Percentiles rank a stretch among this genome's conserved stretches.
Conservation (phyloP, 495 filamentous ascomycete genomes). For the Penicillium salamii region DNA sequence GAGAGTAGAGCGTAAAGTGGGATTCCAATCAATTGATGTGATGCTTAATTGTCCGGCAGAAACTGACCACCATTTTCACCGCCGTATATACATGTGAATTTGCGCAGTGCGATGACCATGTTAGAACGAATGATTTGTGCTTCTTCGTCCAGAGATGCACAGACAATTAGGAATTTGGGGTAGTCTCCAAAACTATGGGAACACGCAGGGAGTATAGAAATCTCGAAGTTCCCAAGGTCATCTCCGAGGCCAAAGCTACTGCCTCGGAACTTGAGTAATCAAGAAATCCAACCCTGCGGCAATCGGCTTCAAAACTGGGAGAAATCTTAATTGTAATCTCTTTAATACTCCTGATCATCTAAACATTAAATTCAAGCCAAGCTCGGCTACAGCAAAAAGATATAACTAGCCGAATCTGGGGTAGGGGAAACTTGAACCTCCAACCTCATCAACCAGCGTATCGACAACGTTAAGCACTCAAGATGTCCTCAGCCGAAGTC, state of each 20-base stretch:
- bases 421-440: not conserved
- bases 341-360: not conserved
- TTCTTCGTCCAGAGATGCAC: no score
- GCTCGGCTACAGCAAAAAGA: not conserved
- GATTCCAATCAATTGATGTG: constrained; percentile 4
- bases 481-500: constrained; percentile 38
- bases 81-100: not conserved
- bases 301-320: not conserved
- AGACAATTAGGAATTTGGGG: no score
- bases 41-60: not conserved
- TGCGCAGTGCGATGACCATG: not conserved
- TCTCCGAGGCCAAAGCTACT: not conserved
- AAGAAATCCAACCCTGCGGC: constrained; percentile 5
- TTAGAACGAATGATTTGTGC: no score
- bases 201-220: no score
- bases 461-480: not conserved
- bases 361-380: not conserved
- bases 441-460: not conserved
- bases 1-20: not conserved
- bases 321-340: constrained; percentile 2
- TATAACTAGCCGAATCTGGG: not conserved
- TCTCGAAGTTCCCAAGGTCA: no score
- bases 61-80: not conserved
- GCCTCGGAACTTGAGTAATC: constrained; percentile 13
- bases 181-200: no score